Evolutionary conservation across 306 rosid species (phyloP).

Genomic region (Begonia masoniana): DNA sequence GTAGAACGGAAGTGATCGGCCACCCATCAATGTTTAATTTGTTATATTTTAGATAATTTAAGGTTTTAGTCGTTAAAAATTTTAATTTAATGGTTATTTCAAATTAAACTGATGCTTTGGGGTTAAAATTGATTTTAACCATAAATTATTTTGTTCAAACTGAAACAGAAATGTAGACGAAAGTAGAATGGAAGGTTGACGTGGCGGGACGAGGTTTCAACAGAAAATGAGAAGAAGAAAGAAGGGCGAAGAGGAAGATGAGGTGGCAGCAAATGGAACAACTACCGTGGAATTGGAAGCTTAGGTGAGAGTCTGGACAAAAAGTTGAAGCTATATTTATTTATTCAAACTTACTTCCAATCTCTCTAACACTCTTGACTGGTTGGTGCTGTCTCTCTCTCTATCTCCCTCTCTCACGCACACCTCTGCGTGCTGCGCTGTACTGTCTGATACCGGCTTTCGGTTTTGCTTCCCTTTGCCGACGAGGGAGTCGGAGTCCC

Average conservation of each 20-base stretch:
- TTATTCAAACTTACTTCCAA: neutral
- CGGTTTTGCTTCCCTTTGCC: slow-evolving; percentile 1
- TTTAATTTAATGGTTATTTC: too few species aligned
- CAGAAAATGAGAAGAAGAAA: neutral
- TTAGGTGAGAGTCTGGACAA: slow-evolving; percentile 13
- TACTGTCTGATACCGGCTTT: slow-evolving; percentile 3
- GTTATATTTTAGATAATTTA: too few species aligned
- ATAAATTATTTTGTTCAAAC: too few species aligned
- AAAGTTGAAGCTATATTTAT: neutral
- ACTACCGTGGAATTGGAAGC: slow-evolving; percentile 7
- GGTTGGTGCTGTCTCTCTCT: slow-evolving; percentile 7
- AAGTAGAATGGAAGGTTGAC: too few species aligned
- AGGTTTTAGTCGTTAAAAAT: too few species aligned
- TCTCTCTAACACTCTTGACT: slow-evolving; percentile 9
- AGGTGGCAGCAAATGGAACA: too few species aligned
- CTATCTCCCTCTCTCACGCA: neutral
- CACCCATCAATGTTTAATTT: too few species aligned
- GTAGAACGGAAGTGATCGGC: too few species aligned
- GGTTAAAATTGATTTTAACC: too few species aligned
- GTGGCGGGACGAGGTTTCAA: too few species aligned
- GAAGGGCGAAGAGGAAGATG: neutral
- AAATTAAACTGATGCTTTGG: too few species aligned
- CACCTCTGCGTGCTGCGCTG: neutral
- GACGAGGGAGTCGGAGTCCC: neutral
- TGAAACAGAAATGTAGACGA: too few species aligned